Evolutionary conservation across 805 yeast species (phyloP), one percentile per base, ranked within the genome.

Genomic region (Babjeviella inositovora): DNA sequence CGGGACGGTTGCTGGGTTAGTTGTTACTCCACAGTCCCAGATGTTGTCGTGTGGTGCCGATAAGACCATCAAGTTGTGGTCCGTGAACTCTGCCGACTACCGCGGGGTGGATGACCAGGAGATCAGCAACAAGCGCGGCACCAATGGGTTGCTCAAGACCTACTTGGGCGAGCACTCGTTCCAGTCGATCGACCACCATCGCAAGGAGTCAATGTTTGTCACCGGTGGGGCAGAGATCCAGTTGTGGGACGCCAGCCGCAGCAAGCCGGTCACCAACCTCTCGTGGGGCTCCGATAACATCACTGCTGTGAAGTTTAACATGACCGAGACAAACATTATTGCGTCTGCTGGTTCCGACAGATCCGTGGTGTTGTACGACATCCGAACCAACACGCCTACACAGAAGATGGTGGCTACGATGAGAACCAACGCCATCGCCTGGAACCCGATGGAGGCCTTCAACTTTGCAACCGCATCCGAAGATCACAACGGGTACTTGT

Each of bases 381-480:
- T 81, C 23, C 68, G 98, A 39, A 81, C 95, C 5, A 71, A 79
- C 38, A 64, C 93, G 3, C 95, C 98, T 8, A 70, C 92, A 5
- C 97, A 92, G 48, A 87, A 85, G 45, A 67, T 87, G 28, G 77
- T 76, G 22, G 79, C 90, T 14, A 55, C 70, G 11, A 58, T 90
- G 63, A 63, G 92, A 38, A 79, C 85, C 11, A 90, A 90, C 47
- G 61, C 87, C 22, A 60, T 90, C 13, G 63, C 84, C 26, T 90
- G 97, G 97, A 90, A 90, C 50, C 99, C 99, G 4, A 80, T 90
- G 75, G 97, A 90, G 48, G 93, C 97, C 2, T 90, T 68, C 52
- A 71, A 77, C 41, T 87, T 90, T 53, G 96, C 85, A 10, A 70
- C 80, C 19, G 97, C 82, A 3, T 70, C 70, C 41, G 99, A 90